Evolutionary conservation across 306 rosid species (phyloP).

Genomic region (Prunus salicina): DNA sequence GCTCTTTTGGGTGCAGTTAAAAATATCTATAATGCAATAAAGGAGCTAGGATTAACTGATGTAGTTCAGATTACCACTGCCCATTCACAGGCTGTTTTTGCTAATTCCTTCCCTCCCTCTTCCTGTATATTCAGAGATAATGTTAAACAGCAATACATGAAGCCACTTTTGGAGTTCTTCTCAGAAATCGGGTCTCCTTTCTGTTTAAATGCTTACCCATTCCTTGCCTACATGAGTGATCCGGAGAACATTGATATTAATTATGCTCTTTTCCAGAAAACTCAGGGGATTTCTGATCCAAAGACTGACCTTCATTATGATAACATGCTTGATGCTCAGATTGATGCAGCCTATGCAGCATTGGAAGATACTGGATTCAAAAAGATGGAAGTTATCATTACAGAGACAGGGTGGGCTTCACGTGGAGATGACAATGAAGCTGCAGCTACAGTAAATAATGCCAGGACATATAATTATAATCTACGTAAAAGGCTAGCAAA

Average conservation of each 20-base stretch:
- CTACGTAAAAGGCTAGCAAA: constrained; percentile 88
- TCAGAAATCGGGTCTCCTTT: constrained; percentile 85
- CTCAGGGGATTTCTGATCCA: constrained; percentile 66
- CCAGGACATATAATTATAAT: constrained; percentile 84
- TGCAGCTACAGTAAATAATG: constrained; percentile 70
- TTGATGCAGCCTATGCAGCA: constrained; percentile 92
- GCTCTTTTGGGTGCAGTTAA: constrained; percentile 74
- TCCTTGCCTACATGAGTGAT: constrained; percentile 55
- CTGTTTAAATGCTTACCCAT: constrained; percentile 93
- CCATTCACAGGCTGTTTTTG: constrained; percentile 75
- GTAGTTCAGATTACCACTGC: constrained; percentile 71
- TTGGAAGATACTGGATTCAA: constrained; percentile 70
- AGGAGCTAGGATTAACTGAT: constrained; percentile 50
- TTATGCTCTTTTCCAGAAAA: constrained; percentile 82
- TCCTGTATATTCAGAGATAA: constrained; percentile 65
- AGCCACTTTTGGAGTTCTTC: constrained; percentile 81
- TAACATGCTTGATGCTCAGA: constrained; percentile 98
- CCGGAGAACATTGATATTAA: constrained; percentile 79
- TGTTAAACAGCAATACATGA: constrained; percentile 72
- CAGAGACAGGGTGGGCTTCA: constrained; percentile 99
- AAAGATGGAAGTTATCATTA: constrained; percentile 84
- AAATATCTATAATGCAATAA: constrained; percentile 68
- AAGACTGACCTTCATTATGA: constrained; percentile 73
- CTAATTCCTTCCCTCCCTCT: constrained; percentile 83
- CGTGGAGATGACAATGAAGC: constrained; percentile 60